Conservation (phyloP, 257 asterid species). For the Solanum dulcamara region DNA sequence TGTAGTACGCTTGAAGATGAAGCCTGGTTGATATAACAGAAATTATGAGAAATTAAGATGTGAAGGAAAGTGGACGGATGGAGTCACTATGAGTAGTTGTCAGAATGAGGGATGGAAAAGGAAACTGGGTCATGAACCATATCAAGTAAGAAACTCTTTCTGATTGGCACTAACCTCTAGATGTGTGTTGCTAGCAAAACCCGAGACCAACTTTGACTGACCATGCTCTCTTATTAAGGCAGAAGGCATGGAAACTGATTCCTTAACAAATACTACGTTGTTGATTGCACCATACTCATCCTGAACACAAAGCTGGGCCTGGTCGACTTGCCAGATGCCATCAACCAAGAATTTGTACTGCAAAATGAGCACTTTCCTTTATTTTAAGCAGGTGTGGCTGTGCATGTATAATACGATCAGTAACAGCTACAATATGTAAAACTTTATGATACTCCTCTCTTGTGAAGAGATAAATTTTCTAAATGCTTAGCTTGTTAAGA, state of each 20-base stretch:
- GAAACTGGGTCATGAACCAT: neutral
- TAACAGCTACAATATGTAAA: neutral
- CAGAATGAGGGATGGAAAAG: neutral
- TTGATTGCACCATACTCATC: constrained; percentile 41
- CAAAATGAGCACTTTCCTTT: neutral
- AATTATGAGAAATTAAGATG: neutral
- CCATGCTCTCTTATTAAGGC: constrained; percentile 8
- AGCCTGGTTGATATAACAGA: constrained; percentile 23
- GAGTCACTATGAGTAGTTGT: neutral
- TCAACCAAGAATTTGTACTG: constrained; percentile 70
- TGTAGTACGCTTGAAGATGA: constrained; percentile 19
- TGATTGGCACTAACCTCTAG: constrained; percentile 18
- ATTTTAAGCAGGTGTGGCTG: neutral
- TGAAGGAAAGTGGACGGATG: neutral
- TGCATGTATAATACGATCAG: neutral
- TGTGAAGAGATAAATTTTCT: neutral
- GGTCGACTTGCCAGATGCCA: constrained; percentile 50
- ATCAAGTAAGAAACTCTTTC: neutral
- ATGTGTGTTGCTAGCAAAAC: neutral
- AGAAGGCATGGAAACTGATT: constrained; percentile 10
- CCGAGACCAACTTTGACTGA: constrained; percentile 13
- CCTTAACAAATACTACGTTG: constrained; percentile 34
- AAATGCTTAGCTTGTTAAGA: neutral
- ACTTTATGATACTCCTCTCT: neutral
- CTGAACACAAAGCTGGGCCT: constrained; percentile 36